Conservation (phyloP, 306 rosid species). For the Alnus rubra region DNA sequence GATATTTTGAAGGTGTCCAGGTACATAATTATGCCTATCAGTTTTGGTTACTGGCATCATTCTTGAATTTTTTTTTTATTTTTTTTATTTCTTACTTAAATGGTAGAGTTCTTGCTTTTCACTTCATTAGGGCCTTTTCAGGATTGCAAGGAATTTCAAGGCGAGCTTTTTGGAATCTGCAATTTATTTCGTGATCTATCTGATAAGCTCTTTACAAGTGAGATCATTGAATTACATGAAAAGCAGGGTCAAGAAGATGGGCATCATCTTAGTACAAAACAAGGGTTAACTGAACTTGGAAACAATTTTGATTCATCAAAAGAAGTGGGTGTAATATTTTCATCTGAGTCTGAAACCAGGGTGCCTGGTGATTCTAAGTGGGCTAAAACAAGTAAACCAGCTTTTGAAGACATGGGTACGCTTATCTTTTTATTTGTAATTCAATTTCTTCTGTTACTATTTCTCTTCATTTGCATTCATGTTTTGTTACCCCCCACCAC, state of each 20-base stretch:
- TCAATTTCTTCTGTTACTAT: background rate
- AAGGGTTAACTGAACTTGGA: conserved; percentile 26
- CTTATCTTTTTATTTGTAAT: conserved; percentile 16
- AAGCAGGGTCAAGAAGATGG: conserved; percentile 31
- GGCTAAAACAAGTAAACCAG: conserved; percentile 41
- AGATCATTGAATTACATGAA: conserved; percentile 66
- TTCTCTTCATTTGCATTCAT: background rate
- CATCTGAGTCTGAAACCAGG: conserved; percentile 39
- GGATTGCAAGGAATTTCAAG: conserved; percentile 93
- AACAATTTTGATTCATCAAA: conserved; percentile 29
- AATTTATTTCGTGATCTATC: conserved; percentile 89
- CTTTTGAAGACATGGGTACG: conserved; percentile 73
- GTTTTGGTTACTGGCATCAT: conserved; percentile 14
- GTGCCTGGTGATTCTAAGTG: conserved; percentile 31
- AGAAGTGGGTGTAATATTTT: conserved; percentile 32
- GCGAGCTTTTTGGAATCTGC: conserved; percentile 93
- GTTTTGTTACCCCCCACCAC: background rate
- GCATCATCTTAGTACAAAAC: conserved; percentile 17
- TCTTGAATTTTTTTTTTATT: background rate
- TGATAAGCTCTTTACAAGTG: conserved; percentile 81
- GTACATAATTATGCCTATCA: conserved; percentile 33
- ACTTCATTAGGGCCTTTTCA: conserved; percentile 30
- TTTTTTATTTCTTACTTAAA: background rate
- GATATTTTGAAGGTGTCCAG: conserved; percentile 99
- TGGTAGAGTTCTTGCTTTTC: conserved; percentile 6